Evolutionary conservation across 1,284 basidiomycete species (phyloP).

Genomic region (Ceratobasidium papillatum): DNA sequence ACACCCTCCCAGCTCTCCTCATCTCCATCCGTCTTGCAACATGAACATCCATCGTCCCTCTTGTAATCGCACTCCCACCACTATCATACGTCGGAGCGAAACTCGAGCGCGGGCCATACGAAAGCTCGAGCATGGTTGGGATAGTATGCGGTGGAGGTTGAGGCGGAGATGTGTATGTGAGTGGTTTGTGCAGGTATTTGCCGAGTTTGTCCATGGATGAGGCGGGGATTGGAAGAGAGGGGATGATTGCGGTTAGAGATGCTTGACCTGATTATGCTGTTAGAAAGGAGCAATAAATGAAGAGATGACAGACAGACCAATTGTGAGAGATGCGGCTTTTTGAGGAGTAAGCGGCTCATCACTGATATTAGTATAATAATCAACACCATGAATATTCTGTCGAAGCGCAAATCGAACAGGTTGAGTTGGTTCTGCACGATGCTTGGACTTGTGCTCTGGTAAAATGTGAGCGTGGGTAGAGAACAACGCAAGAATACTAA

Average conservation of each 20-base stretch:
- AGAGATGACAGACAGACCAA: conserved; percentile 33
- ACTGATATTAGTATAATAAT: conserved; percentile 79
- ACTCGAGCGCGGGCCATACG: conserved; percentile 75
- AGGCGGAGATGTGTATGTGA: conserved; percentile 5
- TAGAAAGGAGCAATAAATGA: conserved; percentile 28
- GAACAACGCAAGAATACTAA: conserved; percentile 29
- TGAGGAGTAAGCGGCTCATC: conserved; percentile 54
- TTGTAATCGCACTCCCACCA: conserved; percentile 55
- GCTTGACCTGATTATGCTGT: conserved; percentile 65
- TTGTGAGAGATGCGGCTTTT: conserved; percentile 38
- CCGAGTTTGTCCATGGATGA: conserved; percentile 53
- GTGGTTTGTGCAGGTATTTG: conserved; percentile 41
- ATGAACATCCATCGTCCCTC: not conserved
- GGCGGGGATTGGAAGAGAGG: conserved; percentile 59
- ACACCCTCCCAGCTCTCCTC: not conserved
- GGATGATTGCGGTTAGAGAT: conserved; percentile 75
- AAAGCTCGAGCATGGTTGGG: conserved; percentile 62
- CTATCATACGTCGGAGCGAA: conserved; percentile 82
- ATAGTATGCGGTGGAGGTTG: conserved; percentile 48
- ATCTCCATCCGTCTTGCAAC: conserved; percentile 2
- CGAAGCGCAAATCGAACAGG: conserved; percentile 67
- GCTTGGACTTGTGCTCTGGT: conserved; percentile 51
- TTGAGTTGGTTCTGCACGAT: conserved; percentile 54
- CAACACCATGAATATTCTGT: conserved; percentile 74
- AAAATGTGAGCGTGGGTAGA: conserved; percentile 42